Evolutionary conservation across 306 rosid genomes (phyloP).

Genomic region (Cicer yamashitae): DNA sequence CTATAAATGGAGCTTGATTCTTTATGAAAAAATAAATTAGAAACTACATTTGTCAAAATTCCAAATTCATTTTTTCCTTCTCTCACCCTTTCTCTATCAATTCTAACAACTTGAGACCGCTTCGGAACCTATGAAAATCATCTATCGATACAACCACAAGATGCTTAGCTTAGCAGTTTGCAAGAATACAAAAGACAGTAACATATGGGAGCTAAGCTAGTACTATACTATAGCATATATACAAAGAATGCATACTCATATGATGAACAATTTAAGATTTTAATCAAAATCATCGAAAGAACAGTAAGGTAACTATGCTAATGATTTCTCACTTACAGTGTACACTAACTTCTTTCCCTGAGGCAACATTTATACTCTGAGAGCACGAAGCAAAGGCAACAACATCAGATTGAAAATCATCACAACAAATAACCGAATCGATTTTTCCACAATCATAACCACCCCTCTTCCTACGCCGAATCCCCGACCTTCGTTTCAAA

Average conservation of each 20-base stretch:
- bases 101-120: not conserved
- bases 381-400: constrained; percentile 31
- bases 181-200: not conserved
- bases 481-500: constrained; percentile 63
- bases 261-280: constrained; percentile 10
- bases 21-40: too few species aligned
- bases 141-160: constrained; percentile 22
- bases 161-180: not conserved
- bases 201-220: not conserved
- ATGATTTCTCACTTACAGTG: constrained; percentile 47
- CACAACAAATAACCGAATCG: constrained; percentile 36
- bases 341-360: constrained; percentile 40
- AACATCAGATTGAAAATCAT: constrained; percentile 41
- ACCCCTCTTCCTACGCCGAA: constrained; percentile 62
- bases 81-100: not conserved
- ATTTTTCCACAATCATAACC: constrained; percentile 52
- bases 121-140: not conserved
- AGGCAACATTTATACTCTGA: constrained; percentile 28
- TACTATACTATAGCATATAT: not conserved
- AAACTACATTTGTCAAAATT: not conserved
- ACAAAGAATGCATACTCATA: constrained; percentile 13
- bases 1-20: too few species aligned
- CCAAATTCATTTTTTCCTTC: not conserved
- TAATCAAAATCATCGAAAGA: constrained; percentile 20
- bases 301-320: not conserved